Conservation (phyloP, 495 filamentous ascomycete species). For the Cercophora newfieldiana region DNA sequence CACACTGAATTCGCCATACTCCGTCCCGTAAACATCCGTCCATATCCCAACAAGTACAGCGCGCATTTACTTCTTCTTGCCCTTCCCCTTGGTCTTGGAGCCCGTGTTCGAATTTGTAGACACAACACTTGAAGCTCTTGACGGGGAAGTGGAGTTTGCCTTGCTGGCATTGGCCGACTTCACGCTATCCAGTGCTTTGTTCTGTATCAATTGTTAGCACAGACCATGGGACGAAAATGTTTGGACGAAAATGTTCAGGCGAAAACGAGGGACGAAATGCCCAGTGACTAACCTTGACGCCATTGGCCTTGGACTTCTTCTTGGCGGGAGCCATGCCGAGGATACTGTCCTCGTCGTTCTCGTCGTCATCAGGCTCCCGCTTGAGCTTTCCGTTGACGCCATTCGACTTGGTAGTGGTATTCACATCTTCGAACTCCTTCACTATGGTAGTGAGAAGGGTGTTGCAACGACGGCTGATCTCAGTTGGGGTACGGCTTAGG, state of each 20-base stretch:
- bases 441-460: conserved; percentile 92
- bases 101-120: conserved; percentile 47
- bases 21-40: not conserved
- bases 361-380: conserved; percentile 70
- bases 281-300: conserved; percentile 58
- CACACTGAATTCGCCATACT: not conserved
- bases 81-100: conserved; percentile 50
- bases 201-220: conserved; percentile 44
- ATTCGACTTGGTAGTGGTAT: conserved; percentile 54
- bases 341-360: conserved; percentile 79
- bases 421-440: conserved; percentile 79
- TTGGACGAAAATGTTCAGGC: too few relatives aligned
- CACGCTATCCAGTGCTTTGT: conserved; percentile 62
- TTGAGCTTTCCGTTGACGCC: conserved; percentile 71
- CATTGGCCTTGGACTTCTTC: conserved; percentile 84
- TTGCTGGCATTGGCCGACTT: conserved; percentile 57
- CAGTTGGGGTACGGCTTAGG: conserved; percentile 86
- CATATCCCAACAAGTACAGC: not conserved
- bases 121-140: conserved; percentile 55
- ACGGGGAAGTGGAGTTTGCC: conserved; percentile 56
- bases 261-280: not conserved
- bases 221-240: too few relatives aligned
- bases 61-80: conserved; percentile 56
- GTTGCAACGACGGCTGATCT: conserved; percentile 88
- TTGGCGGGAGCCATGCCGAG: conserved; percentile 74